phyloP scores from a whole-genome alignment of 768 basidiomycete genomes.

The Coprinopsis sp. region DNA sequence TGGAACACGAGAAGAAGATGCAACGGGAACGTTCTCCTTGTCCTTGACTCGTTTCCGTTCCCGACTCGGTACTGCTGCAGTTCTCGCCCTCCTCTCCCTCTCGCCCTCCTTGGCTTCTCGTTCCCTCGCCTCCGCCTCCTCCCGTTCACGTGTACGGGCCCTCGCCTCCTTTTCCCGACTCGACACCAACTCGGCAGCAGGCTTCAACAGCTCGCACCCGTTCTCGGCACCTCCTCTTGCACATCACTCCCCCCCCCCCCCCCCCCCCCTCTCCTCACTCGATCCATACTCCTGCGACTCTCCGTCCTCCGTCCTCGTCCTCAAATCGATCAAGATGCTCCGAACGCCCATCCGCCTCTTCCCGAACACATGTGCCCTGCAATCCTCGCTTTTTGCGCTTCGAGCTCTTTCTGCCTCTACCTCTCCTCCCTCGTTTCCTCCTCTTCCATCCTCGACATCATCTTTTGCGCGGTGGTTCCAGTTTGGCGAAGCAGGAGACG shows the following conservation, averaged over 20 bases:
- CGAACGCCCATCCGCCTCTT: slow-evolving; percentile 40
- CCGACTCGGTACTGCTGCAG: slow-evolving; percentile 4
- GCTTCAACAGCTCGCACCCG: slow-evolving; percentile 28
- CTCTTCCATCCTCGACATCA: slow-evolving; percentile 25
- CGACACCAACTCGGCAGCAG: slow-evolving; percentile 11
- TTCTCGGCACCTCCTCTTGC: slow-evolving; percentile 12
- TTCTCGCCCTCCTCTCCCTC: slow-evolving; percentile 16
- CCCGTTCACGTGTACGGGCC: slow-evolving; percentile 28
- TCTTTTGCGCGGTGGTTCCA: slow-evolving; percentile 18
- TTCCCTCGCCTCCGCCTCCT: slow-evolving; percentile 9
- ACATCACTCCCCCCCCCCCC: not conserved
- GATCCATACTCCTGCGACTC: slow-evolving; percentile 27
- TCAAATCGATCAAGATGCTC: no score
- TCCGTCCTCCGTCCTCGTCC: slow-evolving; percentile 25
- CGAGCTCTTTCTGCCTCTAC: slow-evolving; percentile 67
- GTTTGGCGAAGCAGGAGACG: not conserved
- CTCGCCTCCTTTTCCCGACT: slow-evolving; percentile 13
- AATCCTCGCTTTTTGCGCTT: slow-evolving; percentile 88
- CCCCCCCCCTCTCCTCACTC: slow-evolving; percentile 6
- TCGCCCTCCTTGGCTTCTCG: slow-evolving; percentile 20
- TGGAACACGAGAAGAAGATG: no score
- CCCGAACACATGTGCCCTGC: slow-evolving; percentile 80
- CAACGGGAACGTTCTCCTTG: slow-evolving; percentile 28
- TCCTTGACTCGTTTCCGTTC: slow-evolving; percentile 12
- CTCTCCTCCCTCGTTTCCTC: slow-evolving; percentile 35